phyloP scores from a whole-genome alignment of 306 rosid species.

The Senna siamea region DNA sequence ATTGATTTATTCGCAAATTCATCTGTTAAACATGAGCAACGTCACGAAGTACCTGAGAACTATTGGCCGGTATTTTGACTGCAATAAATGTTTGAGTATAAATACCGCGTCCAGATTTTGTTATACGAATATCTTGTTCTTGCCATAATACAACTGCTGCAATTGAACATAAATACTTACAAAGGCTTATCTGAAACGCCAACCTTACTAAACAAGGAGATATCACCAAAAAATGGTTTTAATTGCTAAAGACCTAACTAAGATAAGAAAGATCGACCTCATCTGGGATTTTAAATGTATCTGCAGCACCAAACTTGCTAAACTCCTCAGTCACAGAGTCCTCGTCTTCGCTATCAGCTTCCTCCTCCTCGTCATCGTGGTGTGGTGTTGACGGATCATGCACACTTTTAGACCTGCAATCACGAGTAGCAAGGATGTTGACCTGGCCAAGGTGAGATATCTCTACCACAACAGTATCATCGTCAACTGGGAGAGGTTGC shows the following conservation, averaged over 20 bases:
- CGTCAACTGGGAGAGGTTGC: constrained; percentile 89
- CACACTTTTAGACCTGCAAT: constrained; percentile 63
- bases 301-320: constrained; percentile 95
- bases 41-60: too few species aligned
- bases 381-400: constrained; percentile 49
- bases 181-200: constrained; percentile 20
- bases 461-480: constrained; percentile 80
- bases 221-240: neutral
- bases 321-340: constrained; percentile 62
- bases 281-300: constrained; percentile 79
- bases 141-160: too few species aligned
- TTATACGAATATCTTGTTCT: too few species aligned
- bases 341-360: constrained; percentile 57
- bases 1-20: too few species aligned
- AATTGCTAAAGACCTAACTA: constrained; percentile 51
- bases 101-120: too few species aligned
- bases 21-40: too few species aligned
- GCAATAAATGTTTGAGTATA: too few species aligned
- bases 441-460: constrained; percentile 94
- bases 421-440: constrained; percentile 76
- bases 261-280: constrained; percentile 67
- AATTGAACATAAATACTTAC: too few species aligned
- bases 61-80: too few species aligned
- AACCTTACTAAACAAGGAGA: neutral
- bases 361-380: constrained; percentile 51